Base-by-base conservation (phyloP, 805 yeast genomes). In the Candida chilensis region DNA sequence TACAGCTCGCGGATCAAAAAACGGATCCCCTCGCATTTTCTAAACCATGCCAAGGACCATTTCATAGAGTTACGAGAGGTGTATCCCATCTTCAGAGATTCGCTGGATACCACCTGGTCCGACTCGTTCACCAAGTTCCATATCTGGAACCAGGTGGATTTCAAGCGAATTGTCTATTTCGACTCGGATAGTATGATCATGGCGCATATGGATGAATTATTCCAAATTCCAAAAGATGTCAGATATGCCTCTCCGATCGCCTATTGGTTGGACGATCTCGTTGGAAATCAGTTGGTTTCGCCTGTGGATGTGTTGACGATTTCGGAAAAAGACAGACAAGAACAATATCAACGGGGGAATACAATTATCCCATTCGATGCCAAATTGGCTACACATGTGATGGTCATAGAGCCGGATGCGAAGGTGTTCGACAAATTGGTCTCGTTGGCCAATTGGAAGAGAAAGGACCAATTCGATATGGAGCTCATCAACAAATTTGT, bases 361-460 rank as follows among this genome's bases (percentile, higher is more conserved):
- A n/a, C n/a, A n/a, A n/a, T n/a, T n/a, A n/a, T n/a, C n/a, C n/a
- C n/a, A n/a, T n/a, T n/a, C n/a, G n/a, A n/a, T 9, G 40, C 49
- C 25, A 26, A 36, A 31, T 32, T 64, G 37, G 64, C 60, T 1
- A 60, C 66, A 26, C 72, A 71, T 37, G 45, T 78, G 5, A 76
- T 78, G 78, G 78, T 78, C 5, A 52, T 76, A n/a, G 61, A 56
- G 24, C 85, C 85, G 3, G 56, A 56, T 4, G 29, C 33, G 5
- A 37, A 42, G 18, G 25, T 42, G 4, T 63, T 49, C 35, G 31
- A 45, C 5, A 35, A 42, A 15, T 36, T 44, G 37, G 37, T 33
- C 30, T 32, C 45, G 10, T 47, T 50, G 21, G 39, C 52, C 0
- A 36, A 40, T 10, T 34, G 51, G 3, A 53, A 59, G 31, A 21